These are phyloP conservation scores for Veloboletus limbatus DNA, from an alignment of 1,284 basidiomycete species.

Conservation along the genomic window DNA sequence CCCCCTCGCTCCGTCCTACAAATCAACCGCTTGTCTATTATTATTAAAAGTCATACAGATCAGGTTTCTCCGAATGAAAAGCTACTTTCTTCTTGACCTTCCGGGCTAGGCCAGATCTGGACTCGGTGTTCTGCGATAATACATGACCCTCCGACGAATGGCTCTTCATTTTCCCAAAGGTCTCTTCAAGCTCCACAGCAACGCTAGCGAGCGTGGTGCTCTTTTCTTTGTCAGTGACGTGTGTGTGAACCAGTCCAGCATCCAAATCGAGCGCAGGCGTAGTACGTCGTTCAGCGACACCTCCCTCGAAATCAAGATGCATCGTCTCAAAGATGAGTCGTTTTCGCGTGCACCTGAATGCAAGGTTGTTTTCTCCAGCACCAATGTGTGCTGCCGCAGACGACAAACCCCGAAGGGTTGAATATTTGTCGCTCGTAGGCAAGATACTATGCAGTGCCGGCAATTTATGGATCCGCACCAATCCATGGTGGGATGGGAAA, in stretches of 20 bases:
- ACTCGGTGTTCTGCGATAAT: background rate
- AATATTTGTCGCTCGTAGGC: constrained; percentile 74
- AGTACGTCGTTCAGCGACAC: constrained; percentile 82
- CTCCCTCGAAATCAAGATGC: constrained; percentile 91
- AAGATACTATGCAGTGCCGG: constrained; percentile 69
- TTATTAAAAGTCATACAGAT: constrained; percentile 57
- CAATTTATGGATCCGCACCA: constrained; percentile 72
- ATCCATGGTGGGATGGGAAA: constrained; percentile 83
- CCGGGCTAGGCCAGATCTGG: constrained; percentile 1
- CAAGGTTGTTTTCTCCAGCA: constrained; percentile 90
- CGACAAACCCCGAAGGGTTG: constrained; percentile 70
- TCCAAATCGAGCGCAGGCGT: constrained; percentile 39
- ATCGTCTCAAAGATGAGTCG: constrained; percentile 88
- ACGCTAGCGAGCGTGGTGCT: constrained; percentile 19
- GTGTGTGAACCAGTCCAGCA: constrained; percentile 16
- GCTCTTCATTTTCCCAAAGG: constrained; percentile 5
- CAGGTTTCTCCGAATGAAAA: constrained; percentile 66
- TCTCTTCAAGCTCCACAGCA: constrained; percentile 27
- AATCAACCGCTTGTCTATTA: too few species aligned
- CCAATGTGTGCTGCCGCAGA: constrained; percentile 49
- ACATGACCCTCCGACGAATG: background rate
- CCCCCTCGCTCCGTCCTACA: too few species aligned
- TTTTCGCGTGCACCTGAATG: constrained; percentile 90
- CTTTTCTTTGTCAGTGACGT: constrained; percentile 6
- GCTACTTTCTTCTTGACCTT: constrained; percentile 64